Evolutionary conservation across 179 eudicot species (phyloP), one percentile per base, ranked within the genome.

Genomic region (Camellia oleifera): DNA sequence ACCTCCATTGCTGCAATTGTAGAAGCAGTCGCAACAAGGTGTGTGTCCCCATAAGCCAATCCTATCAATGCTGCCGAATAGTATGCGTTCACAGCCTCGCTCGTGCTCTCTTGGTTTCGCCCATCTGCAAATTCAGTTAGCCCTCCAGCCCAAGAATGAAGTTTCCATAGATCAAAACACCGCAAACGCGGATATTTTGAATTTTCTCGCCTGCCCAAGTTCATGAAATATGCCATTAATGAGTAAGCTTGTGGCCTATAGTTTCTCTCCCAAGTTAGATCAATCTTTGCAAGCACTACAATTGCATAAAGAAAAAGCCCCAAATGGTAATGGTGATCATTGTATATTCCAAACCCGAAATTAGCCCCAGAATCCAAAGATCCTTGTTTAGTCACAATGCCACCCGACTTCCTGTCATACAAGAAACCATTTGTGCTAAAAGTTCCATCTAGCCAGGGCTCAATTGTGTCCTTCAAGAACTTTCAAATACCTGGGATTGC

Each of bases 61-160:
- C 98, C 97, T 92, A 93, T 82, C 78, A 93, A 84, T 77, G 96
- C 97, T 7, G 97, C 97, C 0, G 98, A 89, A 71, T 92, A 91
- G 67, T 94, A 93, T 3, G 91, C 98, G 75, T 94, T 94, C 77
- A 94, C 90, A 8, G 98, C 98, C 89, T 94, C 97, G 50, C 98
- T 90, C 6, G 97, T 89, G 81, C 97, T 94, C 82, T 94, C 97
- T 74, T 93, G 97, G 65, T 93, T 93, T 67, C 98, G 80, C 53
- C 98, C 98, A 81, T 94, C 94, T 48, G 86, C 87, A 77, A 94
- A 93, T 80, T 93, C 97, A 0, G 91, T 92, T 77, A 94, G 64
- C 65, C 98, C 97, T 58, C 93, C 85, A 52, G 98, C 95, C 98
- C 98, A 94, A 77, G 97, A 94, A 83, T 94, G 98, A 80, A 93